A percentile compares a stretch with the other conserved stretches of the same genome.
phyloP scores from a whole-genome alignment of 2,329 filamentous ascomycete species.

The Fusarium sp. region DNA sequence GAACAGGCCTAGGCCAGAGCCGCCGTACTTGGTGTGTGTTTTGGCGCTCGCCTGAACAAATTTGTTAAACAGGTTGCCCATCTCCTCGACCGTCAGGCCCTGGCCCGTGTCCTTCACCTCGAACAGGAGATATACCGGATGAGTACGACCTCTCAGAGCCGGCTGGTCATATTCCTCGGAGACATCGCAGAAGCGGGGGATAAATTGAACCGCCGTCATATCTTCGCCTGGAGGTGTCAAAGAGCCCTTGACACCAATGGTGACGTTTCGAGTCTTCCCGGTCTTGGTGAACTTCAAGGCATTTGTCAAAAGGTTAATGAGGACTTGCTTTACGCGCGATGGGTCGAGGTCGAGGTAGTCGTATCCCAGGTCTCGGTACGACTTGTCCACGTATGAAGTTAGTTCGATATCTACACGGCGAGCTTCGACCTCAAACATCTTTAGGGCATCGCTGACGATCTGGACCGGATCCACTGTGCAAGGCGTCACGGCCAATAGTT shows the following conservation, averaged over 20 bases:
- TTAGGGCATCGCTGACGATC: conserved; percentile 77
- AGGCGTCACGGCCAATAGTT: conserved; percentile 80
- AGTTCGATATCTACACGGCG: conserved; percentile 79
- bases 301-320: conserved; percentile 87
- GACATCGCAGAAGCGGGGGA: conserved; percentile 68
- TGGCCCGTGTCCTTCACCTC: conserved; percentile 85
- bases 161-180: conserved; percentile 58
- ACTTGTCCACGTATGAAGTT: conserved; percentile 74
- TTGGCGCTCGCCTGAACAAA: conserved; percentile 85
- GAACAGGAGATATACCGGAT: conserved; percentile 78
- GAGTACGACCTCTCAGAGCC: conserved; percentile 49
- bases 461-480: conserved; percentile 77
- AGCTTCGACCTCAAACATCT: conserved; percentile 85
- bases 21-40: conserved; percentile 85
- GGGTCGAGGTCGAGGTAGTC: conserved; percentile 81
- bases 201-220: conserved; percentile 71
- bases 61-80: conserved; percentile 81
- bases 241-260: conserved; percentile 64
- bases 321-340: conserved; percentile 81
- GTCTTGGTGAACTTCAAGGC: conserved; percentile 86
- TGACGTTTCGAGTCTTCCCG: conserved; percentile 70
- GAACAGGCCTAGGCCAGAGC: conserved; percentile 84
- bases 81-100: conserved; percentile 79
- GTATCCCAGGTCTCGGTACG: conserved; percentile 70
- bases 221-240: conserved; percentile 56